Evolutionary conservation across 768 basidiomycete species (phyloP), one percentile per base, ranked within the genome.

Genomic region (Gymnopilus dilepis): DNA sequence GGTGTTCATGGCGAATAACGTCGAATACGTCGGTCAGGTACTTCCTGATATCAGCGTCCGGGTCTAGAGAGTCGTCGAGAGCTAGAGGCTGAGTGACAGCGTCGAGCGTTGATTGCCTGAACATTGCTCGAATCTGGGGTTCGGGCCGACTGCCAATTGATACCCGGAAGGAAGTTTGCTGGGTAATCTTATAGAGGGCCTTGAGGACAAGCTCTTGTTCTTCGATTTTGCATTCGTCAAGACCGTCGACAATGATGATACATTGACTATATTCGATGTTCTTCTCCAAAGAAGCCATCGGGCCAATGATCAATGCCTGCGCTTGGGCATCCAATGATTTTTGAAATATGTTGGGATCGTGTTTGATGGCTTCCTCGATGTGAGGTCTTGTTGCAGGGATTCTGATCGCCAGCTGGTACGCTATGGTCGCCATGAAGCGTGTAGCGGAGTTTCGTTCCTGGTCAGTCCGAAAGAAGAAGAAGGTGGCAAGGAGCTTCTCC

Each of bases 381-480:
- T 24, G 24, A 1, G 51, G 33, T 31, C 33, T 24, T 15, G n/a
- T 31, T 31, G n/a, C 1, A 52, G 41, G 41, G 19, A 45, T 33
- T n/a, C 17, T 8, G 13, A 19, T 13, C 26, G 42, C 41, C 4
- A 58, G 22, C 13, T 47, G 56, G 26, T 45, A 58, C 4, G 56
- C 56, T 24, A 58, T 40, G 19, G 56, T 58, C 7, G 56, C 22
- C 2, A 58, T 31, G 8, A 58, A 19, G n/a, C 15, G 56, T 11
- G 42, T 19, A 17, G 31, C 40, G 19, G 15, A 28, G 13, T 45
- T 31, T 28, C 37, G 56, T 3, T 24, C 42, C 9, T 15, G 13
- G 17, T 15, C 43, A 12, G 56, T 47, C 28, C 30, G 37, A n/a
- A 37, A 47, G 30, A 58, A 58, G 11, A 47, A 24, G 26, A 58